A percentile compares a stretch with the other conserved stretches of the same genome.
These are phyloP conservation scores for Immersiella caudata DNA, from an alignment of 495 filamentous ascomycete species.

Conservation along the genomic window DNA sequence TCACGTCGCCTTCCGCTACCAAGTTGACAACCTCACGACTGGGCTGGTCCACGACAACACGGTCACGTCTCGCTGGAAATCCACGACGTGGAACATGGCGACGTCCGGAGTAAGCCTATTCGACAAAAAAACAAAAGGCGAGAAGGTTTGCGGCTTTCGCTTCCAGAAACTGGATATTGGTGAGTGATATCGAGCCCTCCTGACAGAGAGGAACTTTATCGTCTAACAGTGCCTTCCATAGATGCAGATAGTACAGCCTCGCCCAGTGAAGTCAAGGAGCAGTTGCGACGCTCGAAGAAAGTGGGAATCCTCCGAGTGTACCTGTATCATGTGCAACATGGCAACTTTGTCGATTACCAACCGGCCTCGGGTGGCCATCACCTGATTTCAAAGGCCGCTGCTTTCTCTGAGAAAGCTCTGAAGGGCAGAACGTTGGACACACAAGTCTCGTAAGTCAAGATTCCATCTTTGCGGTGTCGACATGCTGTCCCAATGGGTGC, in stretches of 20 bases:
- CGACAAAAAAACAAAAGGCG: not conserved
- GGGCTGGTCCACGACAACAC: not conserved
- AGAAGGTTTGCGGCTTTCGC: not conserved
- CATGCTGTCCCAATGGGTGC: too few species aligned
- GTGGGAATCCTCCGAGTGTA: not conserved
- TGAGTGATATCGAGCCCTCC: not conserved
- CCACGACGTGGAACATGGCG: not conserved
- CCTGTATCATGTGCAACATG: not conserved
- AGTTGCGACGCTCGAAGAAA: not conserved
- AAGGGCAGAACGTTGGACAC: conserved; percentile 24
- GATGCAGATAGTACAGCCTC: not conserved
- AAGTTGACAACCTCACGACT: not conserved
- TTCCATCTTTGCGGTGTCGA: too few species aligned
- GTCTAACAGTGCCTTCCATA: not conserved
- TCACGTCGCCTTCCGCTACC: not conserved
- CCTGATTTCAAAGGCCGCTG: not conserved
- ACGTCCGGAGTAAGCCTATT: not conserved
- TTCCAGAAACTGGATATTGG: conserved; percentile 6
- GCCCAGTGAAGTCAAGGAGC: not conserved
- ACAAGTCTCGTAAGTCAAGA: not conserved
- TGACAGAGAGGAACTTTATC: not conserved
- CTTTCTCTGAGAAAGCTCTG: conserved; percentile 13
- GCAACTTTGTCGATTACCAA: not conserved
- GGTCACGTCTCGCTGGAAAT: not conserved
- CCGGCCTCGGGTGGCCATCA: not conserved